Evolutionary conservation across 306 rosid genomes (phyloP).

Genomic region (Clitoria ternatea): DNA sequence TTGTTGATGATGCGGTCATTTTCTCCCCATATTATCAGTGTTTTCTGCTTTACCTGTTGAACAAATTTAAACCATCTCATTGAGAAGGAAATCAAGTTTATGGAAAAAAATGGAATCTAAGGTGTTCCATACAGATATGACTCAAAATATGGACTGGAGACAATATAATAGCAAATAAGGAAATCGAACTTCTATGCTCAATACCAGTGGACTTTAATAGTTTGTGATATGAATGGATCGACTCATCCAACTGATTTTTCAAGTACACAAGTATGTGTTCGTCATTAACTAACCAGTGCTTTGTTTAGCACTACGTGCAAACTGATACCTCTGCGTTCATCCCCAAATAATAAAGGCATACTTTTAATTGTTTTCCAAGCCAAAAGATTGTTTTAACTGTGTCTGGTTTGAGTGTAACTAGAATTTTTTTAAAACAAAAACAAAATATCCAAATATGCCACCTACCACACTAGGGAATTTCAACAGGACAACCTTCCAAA

Average conservation of each 20-base stretch:
- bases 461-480: slow-evolving; percentile 1
- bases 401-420: not conserved
- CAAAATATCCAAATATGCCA: too few species aligned
- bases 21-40: slow-evolving; percentile 95
- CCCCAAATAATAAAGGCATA: not conserved
- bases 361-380: not conserved
- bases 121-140: not conserved
- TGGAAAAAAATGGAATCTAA: not conserved
- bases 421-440: not conserved
- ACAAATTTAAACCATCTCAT: slow-evolving; percentile 17
- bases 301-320: not conserved
- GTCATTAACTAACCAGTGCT: not conserved
- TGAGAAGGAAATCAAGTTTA: not conserved
- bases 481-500: not conserved
- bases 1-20: slow-evolving; percentile 72
- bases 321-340: not conserved
- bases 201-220: not conserved
- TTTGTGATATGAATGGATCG: slow-evolving; percentile 4
- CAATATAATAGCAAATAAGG: not conserved
- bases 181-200: not conserved
- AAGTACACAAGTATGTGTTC: not conserved
- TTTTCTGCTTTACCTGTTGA: slow-evolving; percentile 76
- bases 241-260: not conserved
- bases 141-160: slow-evolving; percentile 10
- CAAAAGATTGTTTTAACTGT: not conserved